Conservation (phyloP, 2,329 filamentous ascomycete genomes). For the Mariannaea sp. region DNA sequence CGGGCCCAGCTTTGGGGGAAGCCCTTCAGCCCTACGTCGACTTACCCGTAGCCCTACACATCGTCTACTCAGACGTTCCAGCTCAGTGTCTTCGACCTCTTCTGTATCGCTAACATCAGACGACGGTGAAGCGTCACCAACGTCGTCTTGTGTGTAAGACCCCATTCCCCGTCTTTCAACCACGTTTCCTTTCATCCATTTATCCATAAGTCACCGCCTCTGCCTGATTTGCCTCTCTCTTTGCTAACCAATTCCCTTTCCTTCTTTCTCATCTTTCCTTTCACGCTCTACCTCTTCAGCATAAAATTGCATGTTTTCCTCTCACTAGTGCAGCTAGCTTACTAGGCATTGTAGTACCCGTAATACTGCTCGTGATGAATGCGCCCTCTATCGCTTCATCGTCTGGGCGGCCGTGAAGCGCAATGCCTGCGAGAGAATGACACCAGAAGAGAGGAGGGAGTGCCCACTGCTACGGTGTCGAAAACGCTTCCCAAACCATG, state of each 20-base stretch:
- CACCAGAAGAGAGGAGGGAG: conserved; percentile 52
- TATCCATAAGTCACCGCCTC: too few species aligned
- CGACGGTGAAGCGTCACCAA: conserved; percentile 32
- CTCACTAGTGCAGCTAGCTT: conserved; percentile 18
- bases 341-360: conserved; percentile 45
- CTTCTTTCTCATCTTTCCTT: not conserved
- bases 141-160: conserved; percentile 43
- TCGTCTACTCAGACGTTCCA: conserved; percentile 41
- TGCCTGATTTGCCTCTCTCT: conserved; percentile 2
- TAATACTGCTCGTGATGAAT: conserved; percentile 53
- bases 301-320: not conserved
- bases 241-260: conserved; percentile 1
- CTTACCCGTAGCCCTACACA: conserved; percentile 41
- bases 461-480: conserved; percentile 59
- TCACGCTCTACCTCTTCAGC: not conserved
- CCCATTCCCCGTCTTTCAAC: not conserved
- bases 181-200: not conserved
- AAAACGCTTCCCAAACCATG: conserved; percentile 55
- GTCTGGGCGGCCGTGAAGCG: conserved; percentile 62
- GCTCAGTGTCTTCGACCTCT: conserved; percentile 38
- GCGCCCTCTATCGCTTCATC: conserved; percentile 59
- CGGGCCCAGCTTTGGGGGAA: conserved; percentile 34
- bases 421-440: conserved; percentile 55
- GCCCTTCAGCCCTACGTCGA: conserved; percentile 41
- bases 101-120: conserved; percentile 34